Evolutionary conservation across 2,329 filamentous ascomycete species (phyloP), one percentile per base, ranked within the genome.

Genomic region (Blumeriella jaapii): DNA sequence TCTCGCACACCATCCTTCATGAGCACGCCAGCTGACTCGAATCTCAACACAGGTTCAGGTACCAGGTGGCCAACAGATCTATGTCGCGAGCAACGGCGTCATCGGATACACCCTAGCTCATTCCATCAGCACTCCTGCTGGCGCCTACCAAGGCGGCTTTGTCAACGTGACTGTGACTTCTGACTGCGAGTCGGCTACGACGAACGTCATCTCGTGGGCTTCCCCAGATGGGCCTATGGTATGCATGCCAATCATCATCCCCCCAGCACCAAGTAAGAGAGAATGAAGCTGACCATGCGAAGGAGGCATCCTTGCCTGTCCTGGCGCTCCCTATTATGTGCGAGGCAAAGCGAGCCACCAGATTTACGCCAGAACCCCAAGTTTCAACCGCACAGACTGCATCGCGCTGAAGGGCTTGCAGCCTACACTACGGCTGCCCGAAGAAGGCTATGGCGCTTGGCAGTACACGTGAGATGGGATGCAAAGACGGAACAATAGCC

Each of bases 61-160:
- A 3, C 74, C 75, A 4, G 75, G 75, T 13, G 76, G 77, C 20
- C 74, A 81, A 47, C 56, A 63, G 36, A 62, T 77, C 45, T 81
- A 72, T 54, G 62, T 80, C 34, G 60, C 58, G 2, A 59, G 65
- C 4, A 55, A 62, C 17, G 77, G 75, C 4, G 58, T 63, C 6
- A 54, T 81, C 39, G 60, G 62, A 36, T 80, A 70, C 57, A 71
- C 71, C 0, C 42, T 49, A 13, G 62, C 74, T 17, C 41, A 41
- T 24, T 34, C 26, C 12, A 29, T 14, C 8, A 33, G n/a, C 22
- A 25, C 35, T 6, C 36, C 38, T 12, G 14, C 24, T 15, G 39
- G 29, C 18, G 14, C 33, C 16, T 29, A 35, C n/a, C 33, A 18
- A 6, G 33, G 33, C 29, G 26, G 33, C n/a, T 35, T 35, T n/a